Evolutionary conservation across 2,329 filamentous ascomycete genomes (phyloP), one percentile per base, ranked within the genome.

Genomic region (Pezicula radicicola): DNA sequence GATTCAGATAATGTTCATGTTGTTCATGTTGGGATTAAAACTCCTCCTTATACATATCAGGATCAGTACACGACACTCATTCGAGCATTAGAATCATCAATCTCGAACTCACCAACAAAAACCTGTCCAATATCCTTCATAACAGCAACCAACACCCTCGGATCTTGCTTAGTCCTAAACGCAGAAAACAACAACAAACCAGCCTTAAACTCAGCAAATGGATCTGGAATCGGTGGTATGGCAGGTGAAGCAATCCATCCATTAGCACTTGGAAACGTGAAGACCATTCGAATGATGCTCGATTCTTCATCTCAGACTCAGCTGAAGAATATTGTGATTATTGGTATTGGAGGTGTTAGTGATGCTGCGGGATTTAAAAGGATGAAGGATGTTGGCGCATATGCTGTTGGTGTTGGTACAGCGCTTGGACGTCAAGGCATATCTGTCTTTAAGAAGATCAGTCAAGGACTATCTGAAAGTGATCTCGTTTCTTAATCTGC

Each of bases 71-170:
- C 72, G 0, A 73, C 72, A 16, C 68, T 92, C 13, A 66, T 83
- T 2, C 56, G 67, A 0, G 79, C 83, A 0, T 68, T 91, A 6
- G 61, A 35, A 13, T 43, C 43, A 3, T 10, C 46, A 10, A 25
- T 35, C 1, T 16, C 25, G 13, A 59, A 5, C 25, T 25, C 25
- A 7, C 25, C 25, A 25, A 25, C 25, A 6, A 55, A 3, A 63
- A 61, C 1, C 63, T 75, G 71, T 55, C 76, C 77, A 0, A 66
- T 89, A 1, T 79, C 76, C 41, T 92, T 92, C 68, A 75, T 92
- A 57, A 91, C 88, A 0, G 79, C 87, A 0, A 88, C 84, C 1
- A 92, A 92, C 62, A 92, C 83, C 0, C 78, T 92, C 0, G 89
- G 88, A 1, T 83, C 78, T 0, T 87, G 82, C 42, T 72, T 92